Percentiles rank a stretch among this genome's conserved stretches.
These are phyloP conservation scores for Strigomonas culicis DNA, from an alignment of 208 protist species.

Conservation along the genomic window DNA sequence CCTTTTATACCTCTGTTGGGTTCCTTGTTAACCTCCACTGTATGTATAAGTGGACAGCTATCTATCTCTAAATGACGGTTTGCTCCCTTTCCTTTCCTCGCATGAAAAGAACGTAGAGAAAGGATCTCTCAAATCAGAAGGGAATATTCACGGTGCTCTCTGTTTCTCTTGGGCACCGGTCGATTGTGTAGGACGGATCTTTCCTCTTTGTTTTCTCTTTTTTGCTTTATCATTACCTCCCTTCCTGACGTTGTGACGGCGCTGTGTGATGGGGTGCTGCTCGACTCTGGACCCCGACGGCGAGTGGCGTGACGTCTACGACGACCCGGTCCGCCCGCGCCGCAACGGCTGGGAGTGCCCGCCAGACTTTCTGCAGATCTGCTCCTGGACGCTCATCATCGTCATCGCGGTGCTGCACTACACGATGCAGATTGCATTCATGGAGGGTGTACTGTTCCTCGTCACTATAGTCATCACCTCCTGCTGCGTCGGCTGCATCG, in stretches of 20 bases:
- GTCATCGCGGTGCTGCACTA: constrained; percentile 47
- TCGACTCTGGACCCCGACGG: constrained; percentile 31
- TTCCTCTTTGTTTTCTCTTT: background rate
- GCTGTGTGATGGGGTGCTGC: constrained; percentile 31
- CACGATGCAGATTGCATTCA: constrained; percentile 61
- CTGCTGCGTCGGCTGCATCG: constrained; percentile 13
- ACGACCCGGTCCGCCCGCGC: constrained; percentile 75
- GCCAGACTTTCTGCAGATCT: constrained; percentile 64
- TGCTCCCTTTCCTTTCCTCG: constrained; percentile 2
- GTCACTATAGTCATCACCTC: constrained; percentile 40
- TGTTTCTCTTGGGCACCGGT: background rate
- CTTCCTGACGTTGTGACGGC: background rate
- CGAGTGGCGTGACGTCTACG: constrained; percentile 77
- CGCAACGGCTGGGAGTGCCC: constrained; percentile 74
- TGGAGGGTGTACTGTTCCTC: constrained; percentile 37
- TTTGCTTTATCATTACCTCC: constrained; percentile 21
- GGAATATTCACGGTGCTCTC: background rate
- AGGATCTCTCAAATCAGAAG: background rate
- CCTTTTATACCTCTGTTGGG: constrained; percentile 10
- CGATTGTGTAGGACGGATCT: background rate
- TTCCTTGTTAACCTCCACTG: too few species aligned
- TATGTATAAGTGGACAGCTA: too few species aligned
- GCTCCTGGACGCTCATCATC: constrained; percentile 59
- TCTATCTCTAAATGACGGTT: too few species aligned
- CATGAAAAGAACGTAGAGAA: constrained; percentile 6